Percentiles rank a stretch among this genome's conserved stretches.
Evolutionary conservation across 225 moss, liverwort and hornwort species (phyloP).

Genomic region (Antitrichia curtipendula): DNA sequence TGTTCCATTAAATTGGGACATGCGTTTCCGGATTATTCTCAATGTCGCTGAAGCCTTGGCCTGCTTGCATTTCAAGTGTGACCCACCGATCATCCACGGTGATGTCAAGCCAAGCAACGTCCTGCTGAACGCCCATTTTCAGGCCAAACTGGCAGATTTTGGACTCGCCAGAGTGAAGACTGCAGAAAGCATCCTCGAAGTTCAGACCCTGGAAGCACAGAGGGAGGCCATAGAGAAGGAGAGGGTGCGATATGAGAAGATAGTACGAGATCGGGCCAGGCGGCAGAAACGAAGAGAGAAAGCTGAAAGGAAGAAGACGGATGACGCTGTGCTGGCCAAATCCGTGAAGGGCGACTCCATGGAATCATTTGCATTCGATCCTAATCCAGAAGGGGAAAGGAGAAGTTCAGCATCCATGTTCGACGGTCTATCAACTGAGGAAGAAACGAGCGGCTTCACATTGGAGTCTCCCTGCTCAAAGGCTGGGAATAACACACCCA

Average conservation of each 20-base stretch:
- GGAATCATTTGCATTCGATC: conserved; percentile 33
- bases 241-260: conserved; percentile 71
- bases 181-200: conserved; percentile 40
- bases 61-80: conserved; percentile 72
- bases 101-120: conserved; percentile 96
- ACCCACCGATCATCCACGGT: conserved; percentile 91
- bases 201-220: conserved; percentile 51
- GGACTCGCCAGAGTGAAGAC: conserved; percentile 82
- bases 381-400: conserved; percentile 35
- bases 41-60: conserved; percentile 76
- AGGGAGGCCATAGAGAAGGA: conserved; percentile 74
- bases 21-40: conserved; percentile 76
- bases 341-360: conserved; percentile 23
- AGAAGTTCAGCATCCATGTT: conserved; percentile 32
- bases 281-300: conserved; percentile 70
- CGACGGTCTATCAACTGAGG: conserved; percentile 32
- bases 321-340: background rate
- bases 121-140: conserved; percentile 57
- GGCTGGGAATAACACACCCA: conserved; percentile 24
- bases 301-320: conserved; percentile 42
- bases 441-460: conserved; percentile 30
- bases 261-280: conserved; percentile 53
- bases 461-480: conserved; percentile 31
- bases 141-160: conserved; percentile 86
- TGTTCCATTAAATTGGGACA: conserved; percentile 59